A percentile compares a stretch with the other conserved stretches of the same genome.
These are phyloP conservation scores for Gossypium longicalyx DNA, from an alignment of 345 rosid genomes.

Conservation along the genomic window DNA sequence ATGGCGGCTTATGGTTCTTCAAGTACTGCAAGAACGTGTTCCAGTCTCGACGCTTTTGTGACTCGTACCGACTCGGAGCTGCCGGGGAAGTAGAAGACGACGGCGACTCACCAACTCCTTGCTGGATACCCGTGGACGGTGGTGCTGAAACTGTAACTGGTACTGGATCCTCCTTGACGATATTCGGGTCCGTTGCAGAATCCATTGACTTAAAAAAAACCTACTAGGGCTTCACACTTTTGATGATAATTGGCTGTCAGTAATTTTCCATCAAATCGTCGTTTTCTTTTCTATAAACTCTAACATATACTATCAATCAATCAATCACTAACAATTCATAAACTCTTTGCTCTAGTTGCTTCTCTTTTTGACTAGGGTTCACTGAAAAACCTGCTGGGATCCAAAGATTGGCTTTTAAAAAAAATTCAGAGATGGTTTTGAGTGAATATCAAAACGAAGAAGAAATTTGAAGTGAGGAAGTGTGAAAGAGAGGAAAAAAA, in stretches of 20 bases:
- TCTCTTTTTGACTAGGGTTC: constrained; percentile 16
- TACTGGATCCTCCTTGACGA: constrained; percentile 22
- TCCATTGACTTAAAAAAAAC: constrained; percentile 28
- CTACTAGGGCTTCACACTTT: background rate
- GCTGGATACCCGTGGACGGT: background rate
- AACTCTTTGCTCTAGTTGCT: background rate
- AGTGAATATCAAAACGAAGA: background rate
- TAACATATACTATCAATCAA: background rate
- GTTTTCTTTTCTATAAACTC: background rate
- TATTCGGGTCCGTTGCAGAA: constrained; percentile 23
- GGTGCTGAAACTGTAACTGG: constrained; percentile 17
- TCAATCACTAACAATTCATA: background rate
- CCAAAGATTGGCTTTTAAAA: background rate
- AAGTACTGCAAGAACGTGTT: background rate
- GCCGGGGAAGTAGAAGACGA: background rate
- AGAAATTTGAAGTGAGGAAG: constrained; percentile 3
- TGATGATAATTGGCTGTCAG: too few species aligned
- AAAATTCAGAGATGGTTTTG: background rate
- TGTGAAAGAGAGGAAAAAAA: background rate
- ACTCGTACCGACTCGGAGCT: background rate
- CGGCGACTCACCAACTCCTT: background rate
- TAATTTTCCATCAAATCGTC: constrained; percentile 1
- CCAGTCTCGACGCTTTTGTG: constrained; percentile 6
- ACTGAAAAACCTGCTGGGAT: background rate
- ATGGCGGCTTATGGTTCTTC: background rate